Evolutionary conservation across 352 stramenopile genomes (phyloP), one percentile per base, ranked within the genome.

Genomic region (Globisporangium ultimum): DNA sequence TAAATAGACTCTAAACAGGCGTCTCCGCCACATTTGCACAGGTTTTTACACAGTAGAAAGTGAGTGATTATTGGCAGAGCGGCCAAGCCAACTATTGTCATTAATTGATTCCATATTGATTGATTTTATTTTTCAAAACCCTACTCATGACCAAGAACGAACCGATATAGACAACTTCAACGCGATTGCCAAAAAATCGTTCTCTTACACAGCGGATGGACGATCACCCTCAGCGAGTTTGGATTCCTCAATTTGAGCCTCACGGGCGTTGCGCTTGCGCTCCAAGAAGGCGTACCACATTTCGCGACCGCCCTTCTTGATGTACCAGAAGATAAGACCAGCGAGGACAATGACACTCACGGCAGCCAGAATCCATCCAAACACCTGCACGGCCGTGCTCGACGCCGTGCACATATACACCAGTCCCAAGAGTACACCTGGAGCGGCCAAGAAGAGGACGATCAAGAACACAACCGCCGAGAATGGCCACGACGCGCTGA

Each of bases 371-470:
- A 85, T 60, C 21, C 65, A 80, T 18, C 78, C 75, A 11, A 82
- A 51, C 13, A 70, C 59, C n/a, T 75, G 51, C 20, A 74, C 51
- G 0, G 28, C 69, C 0, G 22, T 57, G 40, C 61, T 66, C 24
- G 63, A 58, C 13, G 74, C 64, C 10, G 78, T 83, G 58, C 70
- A 87, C 68, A 89, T 77, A 66, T 81, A 87, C 28, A 78, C 72
- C 15, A 89, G 51, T 15, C 63, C 65, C 1, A 89, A 58, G 10
- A 83, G 50, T 41, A 87, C 66, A 0, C 67, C 73, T 0, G 80
- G 80, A 6, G 76, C 59, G 12, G 85, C 52, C 9, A 88, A 53
- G 53, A 88, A 89, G 22, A 78, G 50, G 7, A 75, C 46, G 40
- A 76, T 24, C 7, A 88, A 53, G 55, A 88, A 89, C 17, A 88